Evolutionary conservation across 768 basidiomycete genomes (phyloP), one percentile per base, ranked within the genome.

Genomic region (Pisolithus tinctorius): DNA sequence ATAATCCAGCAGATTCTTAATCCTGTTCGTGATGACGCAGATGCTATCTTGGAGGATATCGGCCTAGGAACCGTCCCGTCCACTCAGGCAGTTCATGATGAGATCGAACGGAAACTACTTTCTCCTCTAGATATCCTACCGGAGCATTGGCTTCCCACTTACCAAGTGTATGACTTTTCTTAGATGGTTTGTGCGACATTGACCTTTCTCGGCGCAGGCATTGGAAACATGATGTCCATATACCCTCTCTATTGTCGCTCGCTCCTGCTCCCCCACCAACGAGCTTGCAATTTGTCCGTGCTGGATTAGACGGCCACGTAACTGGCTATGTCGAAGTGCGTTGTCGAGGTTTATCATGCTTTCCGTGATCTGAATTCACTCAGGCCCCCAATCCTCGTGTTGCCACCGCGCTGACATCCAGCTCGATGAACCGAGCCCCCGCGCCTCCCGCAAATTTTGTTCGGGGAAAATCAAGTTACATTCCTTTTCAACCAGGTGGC

Each of bases 401-500:
- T n/a, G 64, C 78, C 16, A 84, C 83, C 14, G 88, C 89, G 16
- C 72, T 89, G 4, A 90, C 85, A 2, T 96, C 93, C 10, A 92
- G 89, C 2, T 89, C 90, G 27, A 68, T 94, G 52, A 81, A 86
- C 54, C 82, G 95, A 46, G 87, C 89, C 3, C 94, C 93, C 7
- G 91, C 83, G 13, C 79, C 86, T 0, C 77, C 75, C 51, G 77
- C 80, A 49, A 84, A 80, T 50, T 98, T 98, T 67, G 93, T 98
- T 17, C 76, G 94, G 51, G 96, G 96, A 42, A 96, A 95, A 68
- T 88, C 93, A 20, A 87, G 88, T 41, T 82, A 94, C 69, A 81
- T 94, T 8, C 96, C 96, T 1, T 98, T 98, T 68, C 80, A 84
- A 71, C 96, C 96, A 6, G 96, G 96, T 43, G 96, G 96, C 2